A percentile compares a stretch with the other conserved stretches of the same genome.
Evolutionary conservation across 129 eudicot genomes (phyloP).

Genomic region (Flaveria sonorensis): DNA sequence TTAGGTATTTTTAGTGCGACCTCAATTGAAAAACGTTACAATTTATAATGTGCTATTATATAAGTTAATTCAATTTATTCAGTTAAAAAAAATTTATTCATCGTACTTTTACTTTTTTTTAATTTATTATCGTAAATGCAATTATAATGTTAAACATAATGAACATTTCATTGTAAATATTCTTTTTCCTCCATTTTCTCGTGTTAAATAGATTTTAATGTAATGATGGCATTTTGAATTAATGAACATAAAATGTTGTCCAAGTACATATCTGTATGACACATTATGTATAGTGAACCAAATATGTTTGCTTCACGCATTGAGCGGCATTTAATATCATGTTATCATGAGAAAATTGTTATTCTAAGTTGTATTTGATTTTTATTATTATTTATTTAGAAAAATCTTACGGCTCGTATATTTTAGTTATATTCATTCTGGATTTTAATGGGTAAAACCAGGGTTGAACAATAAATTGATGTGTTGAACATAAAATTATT

Average conservation of each 20-base stretch:
- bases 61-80: too few relatives aligned
- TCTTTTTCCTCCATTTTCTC: not conserved
- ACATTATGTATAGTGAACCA: not conserved
- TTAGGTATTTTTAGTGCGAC: slow-evolving; percentile 47
- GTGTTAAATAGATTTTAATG: not conserved
- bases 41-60: too few relatives aligned
- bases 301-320: slow-evolving; percentile 3
- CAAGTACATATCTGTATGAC: not conserved
- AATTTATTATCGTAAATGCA: too few relatives aligned
- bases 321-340: not conserved
- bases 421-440: too few relatives aligned
- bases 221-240: not conserved
- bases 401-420: too few relatives aligned
- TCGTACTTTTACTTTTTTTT: too few relatives aligned
- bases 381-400: not conserved
- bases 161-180: not conserved
- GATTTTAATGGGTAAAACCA: too few relatives aligned
- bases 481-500: too few relatives aligned
- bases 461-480: too few relatives aligned
- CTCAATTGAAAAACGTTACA: slow-evolving; percentile 32
- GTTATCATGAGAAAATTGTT: not conserved
- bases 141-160: not conserved
- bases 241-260: not conserved
- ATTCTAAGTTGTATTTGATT: not conserved
- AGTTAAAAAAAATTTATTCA: too few relatives aligned